A percentile compares a stretch with the other conserved stretches of the same genome.
Evolutionary conservation across 2,329 filamentous ascomycete genomes (phyloP).

Genomic region (Venturia effusa): DNA sequence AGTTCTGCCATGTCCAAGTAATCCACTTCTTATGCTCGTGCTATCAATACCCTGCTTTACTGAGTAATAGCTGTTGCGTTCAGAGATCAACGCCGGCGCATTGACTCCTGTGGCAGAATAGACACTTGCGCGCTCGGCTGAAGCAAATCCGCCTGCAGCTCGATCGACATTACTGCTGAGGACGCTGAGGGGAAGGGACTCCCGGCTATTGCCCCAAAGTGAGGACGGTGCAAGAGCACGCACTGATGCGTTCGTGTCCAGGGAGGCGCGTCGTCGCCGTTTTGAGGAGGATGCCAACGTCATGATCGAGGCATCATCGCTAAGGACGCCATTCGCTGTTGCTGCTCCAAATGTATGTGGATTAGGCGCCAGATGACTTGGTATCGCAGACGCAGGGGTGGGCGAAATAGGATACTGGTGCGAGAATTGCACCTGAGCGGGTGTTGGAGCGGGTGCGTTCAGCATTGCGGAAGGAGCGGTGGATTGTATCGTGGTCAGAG

Average conservation of each 20-base stretch:
- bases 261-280: constrained; percentile 62
- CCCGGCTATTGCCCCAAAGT: constrained; percentile 70
- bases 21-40: constrained; percentile 66
- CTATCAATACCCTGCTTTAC: constrained; percentile 53
- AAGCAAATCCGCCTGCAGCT: constrained; percentile 38
- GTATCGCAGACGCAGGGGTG: constrained; percentile 57
- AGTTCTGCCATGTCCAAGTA: constrained; percentile 61
- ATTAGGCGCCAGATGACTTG: constrained; percentile 47
- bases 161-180: constrained; percentile 59
- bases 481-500: constrained; percentile 76
- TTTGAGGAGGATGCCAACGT: constrained; percentile 77
- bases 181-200: constrained; percentile 68
- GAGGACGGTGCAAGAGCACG: constrained; percentile 75
- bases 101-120: constrained; percentile 61
- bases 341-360: constrained; percentile 67
- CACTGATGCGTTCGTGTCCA: constrained; percentile 79
- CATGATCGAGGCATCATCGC: constrained; percentile 76
- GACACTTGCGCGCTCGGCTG: constrained; percentile 62
- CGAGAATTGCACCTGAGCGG: constrained; percentile 40
- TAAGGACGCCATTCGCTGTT: constrained; percentile 70
- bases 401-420: constrained; percentile 48
- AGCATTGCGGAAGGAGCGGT: constrained; percentile 46
- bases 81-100: constrained; percentile 55
- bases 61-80: constrained; percentile 73
- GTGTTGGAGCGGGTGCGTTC: constrained; percentile 20